Evolutionary conservation across 306 rosid species (phyloP), one percentile per base, ranked within the genome.

Genomic region (Malus asiatica): DNA sequence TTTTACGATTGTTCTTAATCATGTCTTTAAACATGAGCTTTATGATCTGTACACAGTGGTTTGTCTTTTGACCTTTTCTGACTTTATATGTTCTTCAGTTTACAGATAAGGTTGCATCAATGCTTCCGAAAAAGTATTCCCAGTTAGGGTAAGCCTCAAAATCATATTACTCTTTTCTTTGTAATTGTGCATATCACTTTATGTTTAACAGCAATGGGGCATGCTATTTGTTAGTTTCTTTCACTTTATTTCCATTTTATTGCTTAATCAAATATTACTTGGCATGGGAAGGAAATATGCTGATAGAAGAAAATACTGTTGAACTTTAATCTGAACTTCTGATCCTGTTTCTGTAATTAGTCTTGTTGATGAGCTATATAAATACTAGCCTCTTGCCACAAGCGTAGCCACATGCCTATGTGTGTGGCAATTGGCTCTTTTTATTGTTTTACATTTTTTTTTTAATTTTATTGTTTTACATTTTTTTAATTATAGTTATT

Each of bases 91-190:
- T 73, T 83, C 60, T 86, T 85, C 91, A 96, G 99, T 96, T 96
- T 70, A 91, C 98, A n/a, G 97, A 93, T 86, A 96, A 92, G 78
- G 74, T 96, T 73, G 89, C 96, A 73, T 89, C 94, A 68, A 89
- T 96, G 91, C 88, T 96, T 78, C 99, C 98, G 2, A 76, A 82
- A 71, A 96, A 92, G 83, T 96, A 90, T 86, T 89, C 91, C 70
- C 96, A 92, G 78, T 91, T 90, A 32, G 94, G 98, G 99, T 96
- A 84, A 84, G 97, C 79, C 73, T 59, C 48, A 74, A 78, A 82
- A 73, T 48, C 27, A 52, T 9, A 15, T 40, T 52, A 22, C 42
- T 61, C 40, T 42, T 73, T 79, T 33, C 11, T 53, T 72, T 27
- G 67, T 73, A 66, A 52, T 23, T 59, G 12, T 60, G 32, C n/a